These are phyloP conservation scores for Talaromyces marneffei DNA, from an alignment of 2,329 filamentous ascomycete genomes.

Conservation along the genomic window DNA sequence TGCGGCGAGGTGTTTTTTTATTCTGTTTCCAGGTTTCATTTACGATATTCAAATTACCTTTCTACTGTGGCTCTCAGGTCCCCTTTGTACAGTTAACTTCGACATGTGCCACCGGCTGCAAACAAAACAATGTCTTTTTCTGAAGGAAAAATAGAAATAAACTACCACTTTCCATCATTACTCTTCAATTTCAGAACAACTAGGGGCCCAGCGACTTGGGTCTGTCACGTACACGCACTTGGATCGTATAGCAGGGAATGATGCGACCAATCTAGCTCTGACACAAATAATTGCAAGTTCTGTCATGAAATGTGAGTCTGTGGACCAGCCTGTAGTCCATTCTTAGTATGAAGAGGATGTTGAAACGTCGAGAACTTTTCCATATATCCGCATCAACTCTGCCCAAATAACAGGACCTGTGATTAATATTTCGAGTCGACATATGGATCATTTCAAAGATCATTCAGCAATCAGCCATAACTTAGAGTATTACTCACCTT, in stretches of 20 bases:
- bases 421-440: not conserved
- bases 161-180: not conserved
- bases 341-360: not conserved
- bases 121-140: not conserved
- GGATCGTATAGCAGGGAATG: not conserved
- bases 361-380: not conserved
- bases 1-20: not conserved
- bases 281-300: too few relatives aligned
- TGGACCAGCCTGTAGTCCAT: not conserved
- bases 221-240: not conserved
- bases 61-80: not conserved
- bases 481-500: too few relatives aligned
- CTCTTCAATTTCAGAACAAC: not conserved
- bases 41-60: conserved; percentile 7
- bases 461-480: too few relatives aligned
- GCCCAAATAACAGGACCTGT: not conserved
- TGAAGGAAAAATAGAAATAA: not conserved
- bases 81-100: conserved; percentile 9
- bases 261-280: not conserved
- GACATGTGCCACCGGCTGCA: not conserved
- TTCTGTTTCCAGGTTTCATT: conserved; percentile 9
- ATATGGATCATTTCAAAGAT: too few relatives aligned
- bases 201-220: too few relatives aligned
- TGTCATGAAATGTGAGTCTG: not conserved
- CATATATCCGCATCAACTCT: not conserved